Percentiles rank a stretch among this genome's conserved stretches.
phyloP scores from a whole-genome alignment of 2,329 filamentous ascomycete genomes.

The Anthostomella pinea region DNA sequence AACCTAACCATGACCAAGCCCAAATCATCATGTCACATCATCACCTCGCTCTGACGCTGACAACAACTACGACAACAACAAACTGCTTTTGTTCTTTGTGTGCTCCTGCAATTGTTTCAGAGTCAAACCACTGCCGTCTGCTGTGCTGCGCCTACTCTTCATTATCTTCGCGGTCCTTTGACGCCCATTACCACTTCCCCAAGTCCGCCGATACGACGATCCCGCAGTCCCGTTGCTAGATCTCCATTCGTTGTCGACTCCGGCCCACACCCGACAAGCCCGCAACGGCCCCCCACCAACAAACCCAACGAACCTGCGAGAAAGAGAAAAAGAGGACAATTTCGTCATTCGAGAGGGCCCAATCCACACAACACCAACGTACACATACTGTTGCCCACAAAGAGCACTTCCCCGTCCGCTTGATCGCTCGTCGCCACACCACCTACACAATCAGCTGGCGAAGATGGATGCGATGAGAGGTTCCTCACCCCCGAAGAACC shows the following conservation, averaged over 20 bases:
- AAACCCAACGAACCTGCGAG: conserved; percentile 20
- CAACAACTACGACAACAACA: neutral
- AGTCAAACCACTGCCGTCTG: neutral
- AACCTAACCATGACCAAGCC: too few species aligned
- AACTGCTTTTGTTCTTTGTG: neutral
- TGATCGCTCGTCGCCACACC: conserved; percentile 8
- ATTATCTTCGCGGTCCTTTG: too few species aligned
- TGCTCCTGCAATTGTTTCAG: neutral
- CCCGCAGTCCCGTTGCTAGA: conserved; percentile 16
- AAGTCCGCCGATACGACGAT: conserved; percentile 7
- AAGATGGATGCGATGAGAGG: conserved; percentile 30
- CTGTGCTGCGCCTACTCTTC: too few species aligned
- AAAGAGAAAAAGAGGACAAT: conserved; percentile 17
- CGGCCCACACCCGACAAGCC: conserved; percentile 24
- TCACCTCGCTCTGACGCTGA: too few species aligned
- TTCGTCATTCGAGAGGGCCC: conserved; percentile 3
- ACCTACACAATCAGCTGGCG: conserved; percentile 3
- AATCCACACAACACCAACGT: conserved; percentile 2
- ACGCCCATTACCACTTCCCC: conserved; percentile 11
- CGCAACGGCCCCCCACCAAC: conserved; percentile 20
- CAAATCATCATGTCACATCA: too few species aligned
- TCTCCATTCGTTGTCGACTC: conserved; percentile 13
- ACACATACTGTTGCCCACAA: too few species aligned
- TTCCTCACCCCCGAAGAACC: conserved; percentile 29
- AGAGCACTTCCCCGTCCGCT: too few species aligned